Evolutionary conservation across 306 rosid genomes (phyloP), one percentile per base, ranked within the genome.

Genomic region (Corylus avellana): DNA sequence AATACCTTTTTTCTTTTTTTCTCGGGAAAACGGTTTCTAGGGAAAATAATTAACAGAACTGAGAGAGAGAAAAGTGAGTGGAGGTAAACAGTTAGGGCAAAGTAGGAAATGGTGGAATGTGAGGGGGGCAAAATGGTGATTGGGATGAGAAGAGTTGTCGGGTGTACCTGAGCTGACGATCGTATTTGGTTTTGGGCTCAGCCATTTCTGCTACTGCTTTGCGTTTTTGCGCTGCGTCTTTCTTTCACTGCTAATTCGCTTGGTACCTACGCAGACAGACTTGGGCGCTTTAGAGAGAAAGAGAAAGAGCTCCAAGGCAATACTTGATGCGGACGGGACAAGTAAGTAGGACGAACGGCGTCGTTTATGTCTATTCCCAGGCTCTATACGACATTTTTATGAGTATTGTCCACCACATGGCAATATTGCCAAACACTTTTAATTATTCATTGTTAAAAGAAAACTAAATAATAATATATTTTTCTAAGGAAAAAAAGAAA

Each of bases 121-220:
- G 5, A 6, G 56, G 70, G 12, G 37, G 22, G 69, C 18, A 27
- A 46, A 51, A 54, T 3, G 27, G 79, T 7, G 50, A 64, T 47
- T n/a, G 18, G 18, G 37, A 12, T 46, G 67, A 46, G 62, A 53
- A 67, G 68, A 73, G 77, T 37, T 47, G 58, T 32, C 10, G 16
- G 55, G 76, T 49, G 76, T 78, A 92, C 97, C 97, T 88, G 89
- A 92, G 97, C 74, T 92, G 97, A 59, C 97, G 97, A 85, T 90
- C 97, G 88, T 92, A 92, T 75, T 92, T 92, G 81, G 81, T 79
- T 78, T 87, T 92, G 80, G 91, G 91, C 81, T 92, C 97, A n/a
- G 90, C 94, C 97, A 92, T 92, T 85, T 77, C 44, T 70, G 62
- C 46, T 77, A 18, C 35, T 13, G 3, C n/a, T 57, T 46, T n/a